Evolutionary conservation across 768 basidiomycete genomes (phyloP).

Genomic region (Mycena crocata): DNA sequence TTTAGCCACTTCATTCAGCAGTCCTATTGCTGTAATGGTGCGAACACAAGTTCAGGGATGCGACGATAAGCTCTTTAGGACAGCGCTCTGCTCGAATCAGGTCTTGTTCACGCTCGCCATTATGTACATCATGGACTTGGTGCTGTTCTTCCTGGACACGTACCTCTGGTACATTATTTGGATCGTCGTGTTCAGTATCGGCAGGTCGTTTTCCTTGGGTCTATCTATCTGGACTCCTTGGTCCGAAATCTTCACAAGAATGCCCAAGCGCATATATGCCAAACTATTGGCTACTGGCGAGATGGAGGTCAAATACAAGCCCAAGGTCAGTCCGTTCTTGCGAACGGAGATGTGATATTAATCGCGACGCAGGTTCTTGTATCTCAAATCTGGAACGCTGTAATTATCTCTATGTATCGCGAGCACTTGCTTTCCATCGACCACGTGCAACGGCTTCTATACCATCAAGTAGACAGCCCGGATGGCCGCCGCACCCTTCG

Average conservation of each 20-base stretch:
- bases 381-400: conserved; percentile 99
- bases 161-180: conserved; percentile 99
- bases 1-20: conserved; percentile 95
- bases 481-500: conserved; percentile 93
- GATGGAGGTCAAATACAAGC: conserved; percentile 99
- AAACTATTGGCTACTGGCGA: conserved; percentile 95
- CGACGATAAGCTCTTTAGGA: conserved; percentile 85
- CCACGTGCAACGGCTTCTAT: conserved; percentile 96
- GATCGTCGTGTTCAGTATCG: conserved; percentile 95
- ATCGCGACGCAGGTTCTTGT: conserved; percentile 76
- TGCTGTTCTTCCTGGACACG: conserved; percentile 99
- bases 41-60: conserved; percentile 94
- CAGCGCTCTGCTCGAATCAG: conserved; percentile 87
- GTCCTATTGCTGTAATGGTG: conserved; percentile 96
- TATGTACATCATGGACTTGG: conserved; percentile 99
- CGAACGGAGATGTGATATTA: neutral
- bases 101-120: conserved; percentile 94
- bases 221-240: conserved; percentile 99
- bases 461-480: conserved; percentile 94
- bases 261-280: conserved; percentile 98
- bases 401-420: conserved; percentile 99
- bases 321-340: conserved; percentile 69
- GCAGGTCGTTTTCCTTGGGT: conserved; percentile 90
- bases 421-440: conserved; percentile 98
- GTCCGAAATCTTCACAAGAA: conserved; percentile 95